Percentiles rank a stretch among this genome's conserved stretches.
phyloP scores from a whole-genome alignment of 1,284 basidiomycete genomes.

The Flammula alnicola region DNA sequence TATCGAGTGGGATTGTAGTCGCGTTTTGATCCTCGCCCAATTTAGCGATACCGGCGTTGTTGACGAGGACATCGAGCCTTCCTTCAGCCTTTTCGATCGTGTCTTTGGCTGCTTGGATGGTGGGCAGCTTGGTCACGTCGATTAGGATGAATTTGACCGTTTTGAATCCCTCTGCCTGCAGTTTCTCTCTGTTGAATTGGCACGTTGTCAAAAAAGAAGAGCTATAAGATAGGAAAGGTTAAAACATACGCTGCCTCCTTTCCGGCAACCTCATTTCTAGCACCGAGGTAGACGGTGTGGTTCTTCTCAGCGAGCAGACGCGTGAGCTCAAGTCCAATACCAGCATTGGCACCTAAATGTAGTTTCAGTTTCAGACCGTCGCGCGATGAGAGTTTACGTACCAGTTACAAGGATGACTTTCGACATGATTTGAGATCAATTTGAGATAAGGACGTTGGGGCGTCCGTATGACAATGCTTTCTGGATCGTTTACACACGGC shows the following conservation, averaged over 20 bases:
- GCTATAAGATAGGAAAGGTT: too few species aligned
- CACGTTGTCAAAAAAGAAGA: background rate
- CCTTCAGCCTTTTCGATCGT: too few species aligned
- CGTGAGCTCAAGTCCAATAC: conserved; percentile 22
- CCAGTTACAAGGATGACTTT: conserved; percentile 20
- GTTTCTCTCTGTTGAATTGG: conserved; percentile 17
- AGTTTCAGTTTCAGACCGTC: conserved; percentile 13
- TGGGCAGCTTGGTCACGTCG: too few species aligned
- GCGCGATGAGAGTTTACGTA: background rate
- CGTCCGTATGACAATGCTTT: too few species aligned
- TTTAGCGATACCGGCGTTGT: too few species aligned
- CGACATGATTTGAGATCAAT: too few species aligned
- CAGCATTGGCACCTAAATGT: conserved; percentile 19
- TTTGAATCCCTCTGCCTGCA: too few species aligned
- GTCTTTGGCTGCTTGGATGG: too few species aligned
- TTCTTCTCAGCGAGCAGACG: conserved; percentile 17
- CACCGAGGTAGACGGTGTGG: conserved; percentile 21
- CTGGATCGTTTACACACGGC: too few species aligned
- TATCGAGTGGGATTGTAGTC: conserved; percentile 32
- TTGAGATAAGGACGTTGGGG: too few species aligned
- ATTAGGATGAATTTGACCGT: too few species aligned
- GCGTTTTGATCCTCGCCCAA: conserved; percentile 38
- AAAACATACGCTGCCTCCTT: conserved; percentile 18
- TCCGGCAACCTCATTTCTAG: conserved; percentile 17
- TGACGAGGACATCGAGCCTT: too few species aligned